Conservation (phyloP, 2,329 filamentous ascomycete genomes). For the Paradendryphiella salina region DNA sequence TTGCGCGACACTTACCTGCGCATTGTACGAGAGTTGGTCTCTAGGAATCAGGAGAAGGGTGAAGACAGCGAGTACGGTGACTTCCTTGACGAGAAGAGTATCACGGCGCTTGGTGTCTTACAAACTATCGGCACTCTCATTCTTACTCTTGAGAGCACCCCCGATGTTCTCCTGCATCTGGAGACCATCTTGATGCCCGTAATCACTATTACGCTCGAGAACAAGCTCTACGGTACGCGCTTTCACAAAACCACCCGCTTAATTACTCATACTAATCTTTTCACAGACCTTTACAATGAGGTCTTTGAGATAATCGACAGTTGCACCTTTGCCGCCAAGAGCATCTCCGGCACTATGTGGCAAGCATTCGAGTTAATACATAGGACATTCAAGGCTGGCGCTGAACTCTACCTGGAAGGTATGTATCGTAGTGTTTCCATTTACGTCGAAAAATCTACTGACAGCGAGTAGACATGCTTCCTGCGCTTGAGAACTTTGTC, state of each 20-base stretch:
- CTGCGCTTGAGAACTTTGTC: slow-evolving; percentile 96
- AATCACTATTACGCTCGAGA: slow-evolving; percentile 92
- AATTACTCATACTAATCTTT: slow-evolving; percentile 24
- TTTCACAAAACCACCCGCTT: background rate
- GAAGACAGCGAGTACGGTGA: slow-evolving; percentile 82
- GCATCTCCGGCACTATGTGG: slow-evolving; percentile 97
- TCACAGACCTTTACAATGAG: slow-evolving; percentile 87
- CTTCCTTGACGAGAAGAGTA: slow-evolving; percentile 96
- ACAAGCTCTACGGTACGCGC: slow-evolving; percentile 83
- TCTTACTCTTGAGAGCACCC: slow-evolving; percentile 93
- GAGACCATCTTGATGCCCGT: slow-evolving; percentile 97
- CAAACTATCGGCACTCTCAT: slow-evolving; percentile 98
- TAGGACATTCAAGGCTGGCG: slow-evolving; percentile 93
- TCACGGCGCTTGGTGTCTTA: slow-evolving; percentile 91
- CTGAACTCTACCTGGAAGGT: slow-evolving; percentile 89
- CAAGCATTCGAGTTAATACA: slow-evolving; percentile 96
- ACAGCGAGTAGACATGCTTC: slow-evolving; percentile 76
- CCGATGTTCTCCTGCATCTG: slow-evolving; percentile 90
- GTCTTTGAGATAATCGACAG: slow-evolving; percentile 99
- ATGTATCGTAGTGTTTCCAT: slow-evolving; percentile 7
- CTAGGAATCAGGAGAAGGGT: slow-evolving; percentile 75
- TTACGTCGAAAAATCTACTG: slow-evolving; percentile 4
- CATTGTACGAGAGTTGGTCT: slow-evolving; percentile 87
- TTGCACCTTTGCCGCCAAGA: slow-evolving; percentile 96
- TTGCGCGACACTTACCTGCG: slow-evolving; percentile 93